These are phyloP conservation scores for Parathielavia appendiculata DNA, from an alignment of 495 filamentous ascomycete species.

Conservation along the genomic window DNA sequence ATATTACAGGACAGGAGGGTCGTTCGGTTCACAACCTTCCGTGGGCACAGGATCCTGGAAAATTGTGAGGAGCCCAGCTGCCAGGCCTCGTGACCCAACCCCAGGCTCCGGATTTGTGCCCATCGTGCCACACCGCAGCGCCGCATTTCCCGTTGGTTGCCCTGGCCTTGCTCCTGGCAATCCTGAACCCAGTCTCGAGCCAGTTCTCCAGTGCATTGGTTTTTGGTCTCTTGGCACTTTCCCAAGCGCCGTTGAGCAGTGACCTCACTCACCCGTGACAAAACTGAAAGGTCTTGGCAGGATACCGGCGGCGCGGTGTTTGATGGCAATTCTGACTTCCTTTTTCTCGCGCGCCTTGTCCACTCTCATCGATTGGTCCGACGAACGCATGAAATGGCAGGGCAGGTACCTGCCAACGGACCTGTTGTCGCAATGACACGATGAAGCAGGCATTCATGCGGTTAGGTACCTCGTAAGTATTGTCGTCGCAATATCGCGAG, in stretches of 20 bases:
- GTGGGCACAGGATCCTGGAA: background rate
- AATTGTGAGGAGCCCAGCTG: conserved; percentile 24
- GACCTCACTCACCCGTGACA: too few relatives aligned
- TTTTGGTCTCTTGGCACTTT: conserved; percentile 13
- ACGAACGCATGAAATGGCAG: conserved; percentile 7
- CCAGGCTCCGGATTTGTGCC: background rate
- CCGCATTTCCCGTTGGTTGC: conserved; percentile 18
- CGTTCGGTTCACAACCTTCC: conserved; percentile 9
- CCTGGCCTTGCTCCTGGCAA: background rate
- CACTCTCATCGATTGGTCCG: background rate
- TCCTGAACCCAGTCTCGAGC: background rate
- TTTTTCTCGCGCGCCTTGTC: conserved; percentile 4
- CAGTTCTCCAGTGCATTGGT: conserved; percentile 4
- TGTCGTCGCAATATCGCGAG: background rate
- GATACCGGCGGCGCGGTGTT: background rate
- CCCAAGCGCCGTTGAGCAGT: background rate
- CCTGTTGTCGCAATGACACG: background rate
- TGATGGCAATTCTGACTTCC: conserved; percentile 2
- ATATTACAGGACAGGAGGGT: conserved; percentile 1
- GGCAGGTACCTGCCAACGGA: background rate
- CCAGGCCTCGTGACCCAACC: conserved; percentile 32
- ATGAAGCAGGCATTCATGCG: conserved; percentile 1
- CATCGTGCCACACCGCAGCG: conserved; percentile 32
- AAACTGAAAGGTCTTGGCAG: conserved; percentile 10
- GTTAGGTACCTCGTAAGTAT: conserved; percentile 14